Base-by-base conservation (phyloP, 257 asterid species). In the Nicotiana attenuata region DNA sequence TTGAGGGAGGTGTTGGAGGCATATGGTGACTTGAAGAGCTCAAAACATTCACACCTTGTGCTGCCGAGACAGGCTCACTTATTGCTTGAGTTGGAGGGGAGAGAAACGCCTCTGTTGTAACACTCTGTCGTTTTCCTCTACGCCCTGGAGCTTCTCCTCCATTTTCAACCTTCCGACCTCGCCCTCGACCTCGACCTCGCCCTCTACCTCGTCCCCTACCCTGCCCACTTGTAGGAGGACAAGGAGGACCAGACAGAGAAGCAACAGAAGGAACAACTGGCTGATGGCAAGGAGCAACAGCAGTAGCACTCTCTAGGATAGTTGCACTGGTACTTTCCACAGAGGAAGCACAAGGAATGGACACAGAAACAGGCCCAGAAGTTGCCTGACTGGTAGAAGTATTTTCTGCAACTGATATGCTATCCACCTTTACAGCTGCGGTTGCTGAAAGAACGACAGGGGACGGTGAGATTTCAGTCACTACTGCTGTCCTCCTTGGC, bases 61-160 rank as follows among this genome's bases (percentile, higher is more conserved):
- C 73, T 63, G 87, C 65, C 80, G 82, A 52, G 65, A 86, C 68
- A 13, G 89, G 87, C 63, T 75, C 80, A 75, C 80, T 50, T 28
- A 13, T 38, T 50, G 78, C 77, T 65, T 65, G 78, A 47, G 76
- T 75, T 67, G 86, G 73, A 80, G 82, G 55, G 71, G 86, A 53
- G 17, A 89, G 88, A 85, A 83, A 87, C 67, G 82, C 83, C 84
- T 89, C 91, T 75, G 69, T 50, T 50, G 82, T 69, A 26, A 75
- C 22, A 53, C 82, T 80, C 86, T 89, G 95, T 84, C 86, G 93
- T 88, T 89, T 96, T 45, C 97, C 98, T 61, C 96, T 86, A 80
- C 92, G 95, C 84, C 93, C 87, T 68, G 94, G 88, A 65, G 90
- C 87, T 87, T 93, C 99, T 86, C 91, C 97, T 15, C 84, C 91